These are phyloP conservation scores for Cercospora brassicicola DNA, from an alignment of 2,329 filamentous ascomycete genomes.

Conservation along the genomic window DNA sequence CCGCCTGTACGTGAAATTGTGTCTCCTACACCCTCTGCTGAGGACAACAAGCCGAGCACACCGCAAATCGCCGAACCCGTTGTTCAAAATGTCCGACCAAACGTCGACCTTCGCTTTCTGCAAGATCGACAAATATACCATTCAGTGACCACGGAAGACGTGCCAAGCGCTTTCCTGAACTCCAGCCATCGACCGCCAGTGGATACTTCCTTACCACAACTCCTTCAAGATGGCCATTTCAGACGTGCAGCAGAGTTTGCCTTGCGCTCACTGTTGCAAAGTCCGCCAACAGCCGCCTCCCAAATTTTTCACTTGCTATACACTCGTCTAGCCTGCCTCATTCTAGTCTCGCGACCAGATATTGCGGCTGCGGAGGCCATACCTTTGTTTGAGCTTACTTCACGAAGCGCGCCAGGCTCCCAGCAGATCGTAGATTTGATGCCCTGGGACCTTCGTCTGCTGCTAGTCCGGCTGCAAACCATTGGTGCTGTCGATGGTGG, in stretches of 20 bases:
- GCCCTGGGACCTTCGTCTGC: conserved; percentile 81
- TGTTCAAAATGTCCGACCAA: conserved; percentile 15
- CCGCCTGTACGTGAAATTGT: conserved; percentile 8
- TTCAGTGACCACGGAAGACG: conserved; percentile 64
- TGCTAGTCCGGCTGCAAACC: conserved; percentile 80
- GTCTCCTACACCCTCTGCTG: conserved; percentile 1
- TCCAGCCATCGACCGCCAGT: conserved; percentile 64
- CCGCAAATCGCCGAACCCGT: conserved; percentile 20
- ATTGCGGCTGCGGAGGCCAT: conserved; percentile 62
- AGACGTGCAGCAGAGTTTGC: conserved; percentile 56
- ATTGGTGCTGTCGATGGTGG: conserved; percentile 82
- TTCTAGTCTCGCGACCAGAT: conserved; percentile 67
- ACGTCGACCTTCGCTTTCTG: conserved; percentile 76
- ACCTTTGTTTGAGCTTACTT: conserved; percentile 58
- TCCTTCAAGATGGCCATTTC: conserved; percentile 74
- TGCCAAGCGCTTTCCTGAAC: conserved; percentile 67
- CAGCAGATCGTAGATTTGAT: conserved; percentile 63
- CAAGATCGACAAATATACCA: conserved; percentile 81
- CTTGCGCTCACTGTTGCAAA: conserved; percentile 43
- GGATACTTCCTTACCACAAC: conserved; percentile 64
- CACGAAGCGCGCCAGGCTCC: conserved; percentile 51
- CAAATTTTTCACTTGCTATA: conserved; percentile 77
- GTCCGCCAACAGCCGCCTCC: conserved; percentile 57
- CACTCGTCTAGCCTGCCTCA: conserved; percentile 76
- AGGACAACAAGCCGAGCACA: conserved; percentile 5